A percentile compares a stretch with the other conserved stretches of the same genome.
These are phyloP conservation scores for Didymella keratinophila DNA, from an alignment of 2,329 filamentous ascomycete species.

Conservation along the genomic window DNA sequence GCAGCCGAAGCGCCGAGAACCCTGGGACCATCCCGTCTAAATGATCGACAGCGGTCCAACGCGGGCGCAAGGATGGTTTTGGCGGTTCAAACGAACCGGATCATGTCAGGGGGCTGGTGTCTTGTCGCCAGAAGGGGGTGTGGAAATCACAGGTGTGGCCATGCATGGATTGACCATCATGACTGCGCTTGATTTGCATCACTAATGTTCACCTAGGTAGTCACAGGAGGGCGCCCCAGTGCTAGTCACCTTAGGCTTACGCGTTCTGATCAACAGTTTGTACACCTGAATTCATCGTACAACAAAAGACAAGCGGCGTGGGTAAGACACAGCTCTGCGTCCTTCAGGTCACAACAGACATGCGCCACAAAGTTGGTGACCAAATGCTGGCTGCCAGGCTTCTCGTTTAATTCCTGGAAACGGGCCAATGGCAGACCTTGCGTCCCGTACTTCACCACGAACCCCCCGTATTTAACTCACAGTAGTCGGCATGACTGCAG, in stretches of 20 bases:
- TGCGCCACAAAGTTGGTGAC: conserved; percentile 7
- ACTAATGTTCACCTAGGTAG: conserved; percentile 34
- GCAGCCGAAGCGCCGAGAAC: conserved; percentile 48
- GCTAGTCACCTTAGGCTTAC: conserved; percentile 31
- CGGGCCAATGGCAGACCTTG: conserved; percentile 5
- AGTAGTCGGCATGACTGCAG: conserved; percentile 33
- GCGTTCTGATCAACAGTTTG: conserved; percentile 6
- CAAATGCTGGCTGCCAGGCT: conserved; percentile 5
- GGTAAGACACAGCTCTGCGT: conserved; percentile 9
- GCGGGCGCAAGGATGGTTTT: conserved; percentile 40
- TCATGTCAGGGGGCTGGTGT: conserved; percentile 44
- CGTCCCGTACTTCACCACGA: conserved; percentile 32
- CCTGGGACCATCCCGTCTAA: conserved; percentile 46
- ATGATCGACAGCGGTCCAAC: conserved; percentile 49
- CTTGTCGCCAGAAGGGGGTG: conserved; percentile 40
- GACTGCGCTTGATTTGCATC: conserved; percentile 24
- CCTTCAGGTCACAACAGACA: conserved; percentile 1
- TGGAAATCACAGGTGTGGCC: conserved; percentile 29
- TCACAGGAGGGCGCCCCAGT: conserved; percentile 26
- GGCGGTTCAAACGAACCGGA: conserved; percentile 40
- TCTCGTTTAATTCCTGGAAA: neutral
- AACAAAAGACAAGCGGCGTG: neutral
- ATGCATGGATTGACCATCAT: conserved; percentile 37
- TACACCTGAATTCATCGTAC: neutral
- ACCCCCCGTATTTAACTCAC: conserved; percentile 37